Evolutionary conservation across 345 rosid species (phyloP), one percentile per base, ranked within the genome.

Genomic region (Isatis tinctoria): DNA sequence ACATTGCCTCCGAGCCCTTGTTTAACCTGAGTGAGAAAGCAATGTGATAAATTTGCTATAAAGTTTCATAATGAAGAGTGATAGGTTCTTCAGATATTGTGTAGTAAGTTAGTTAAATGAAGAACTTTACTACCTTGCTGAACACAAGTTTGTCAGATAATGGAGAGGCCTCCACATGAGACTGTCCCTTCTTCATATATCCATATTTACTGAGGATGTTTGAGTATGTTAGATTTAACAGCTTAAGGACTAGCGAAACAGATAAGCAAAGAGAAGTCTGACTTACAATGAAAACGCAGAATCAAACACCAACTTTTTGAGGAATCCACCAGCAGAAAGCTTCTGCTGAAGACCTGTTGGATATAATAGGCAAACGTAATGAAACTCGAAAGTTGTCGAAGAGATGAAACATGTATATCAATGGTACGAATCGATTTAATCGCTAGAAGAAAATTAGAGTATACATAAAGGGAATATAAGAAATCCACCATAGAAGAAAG

Each of bases 1-100:
- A 92, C 94, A 27, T 81, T 87, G 70, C 96, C 97, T 37, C 97
- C 97, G 54, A 92, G 85, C 4, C 88, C 90, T 87, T 88, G 87
- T 83, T 88, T 92, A 62, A 92, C 97, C 94, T 73, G 8, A 60
- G 37, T 4, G 67, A 48, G 66, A 58, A 40, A 49, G 36, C 67
- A 73, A 52, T 14, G 43, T 26, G 41, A 36, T 26, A 69, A 47
- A 26, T 44, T 63, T 59, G 20, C 66, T 49, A 36, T 36, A n/a
- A 51, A 51, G 47, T 60, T 33, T 18, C 32, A 41, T 36, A 8
- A 22, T 4, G 7, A 65, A 58, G 41, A 37, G 14, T 6, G 40
- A 26, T 18, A 47, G 35, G 12, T 51, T 35, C 54, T 48, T 41
- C 2, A 6, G 10, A 61, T 22, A 28, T n/a, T 43, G 2, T 59